phyloP scores from a whole-genome alignment of 2,329 filamentous ascomycete genomes.

The Sclerotiophoma versabilis region DNA sequence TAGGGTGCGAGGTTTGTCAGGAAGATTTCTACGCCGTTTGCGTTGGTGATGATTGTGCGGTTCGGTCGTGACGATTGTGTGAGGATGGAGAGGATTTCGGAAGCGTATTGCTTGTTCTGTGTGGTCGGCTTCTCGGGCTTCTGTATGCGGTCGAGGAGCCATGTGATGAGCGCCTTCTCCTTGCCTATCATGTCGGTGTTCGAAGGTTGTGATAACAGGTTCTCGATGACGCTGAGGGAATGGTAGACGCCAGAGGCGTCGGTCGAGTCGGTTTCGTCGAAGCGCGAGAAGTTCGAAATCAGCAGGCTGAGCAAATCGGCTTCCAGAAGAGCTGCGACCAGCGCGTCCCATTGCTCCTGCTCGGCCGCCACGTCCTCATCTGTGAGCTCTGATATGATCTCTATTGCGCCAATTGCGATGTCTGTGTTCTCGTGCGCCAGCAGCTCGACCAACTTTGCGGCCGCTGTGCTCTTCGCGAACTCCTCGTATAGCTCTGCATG shows the following conservation, averaged over 20 bases:
- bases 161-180: slow-evolving; percentile 72
- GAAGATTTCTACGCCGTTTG: slow-evolving; percentile 78
- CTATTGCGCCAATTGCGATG: slow-evolving; percentile 88
- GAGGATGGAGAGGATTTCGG: slow-evolving; percentile 89
- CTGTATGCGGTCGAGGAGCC: slow-evolving; percentile 79
- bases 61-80: slow-evolving; percentile 77
- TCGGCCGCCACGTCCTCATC: slow-evolving; percentile 89
- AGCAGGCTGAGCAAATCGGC: slow-evolving; percentile 77
- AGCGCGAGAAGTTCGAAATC: slow-evolving; percentile 76
- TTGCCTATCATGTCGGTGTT: slow-evolving; percentile 76
- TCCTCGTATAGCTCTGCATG: slow-evolving; percentile 84
- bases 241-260: slow-evolving; percentile 90
- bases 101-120: slow-evolving; percentile 95
- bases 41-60: slow-evolving; percentile 65
- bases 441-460: slow-evolving; percentile 76
- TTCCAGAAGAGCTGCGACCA: slow-evolving; percentile 69
- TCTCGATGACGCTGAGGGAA: slow-evolving; percentile 81
- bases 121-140: slow-evolving; percentile 71
- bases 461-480: slow-evolving; percentile 77
- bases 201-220: slow-evolving; percentile 74
- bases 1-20: slow-evolving; percentile 86
- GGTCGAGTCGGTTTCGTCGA: slow-evolving; percentile 75
- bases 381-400: slow-evolving; percentile 88
- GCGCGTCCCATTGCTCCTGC: slow-evolving; percentile 78
- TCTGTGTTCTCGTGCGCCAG: slow-evolving; percentile 96